Evolutionary conservation across 2,329 filamentous ascomycete species (phyloP).

Genomic region (Paecilomyces niveus): DNA sequence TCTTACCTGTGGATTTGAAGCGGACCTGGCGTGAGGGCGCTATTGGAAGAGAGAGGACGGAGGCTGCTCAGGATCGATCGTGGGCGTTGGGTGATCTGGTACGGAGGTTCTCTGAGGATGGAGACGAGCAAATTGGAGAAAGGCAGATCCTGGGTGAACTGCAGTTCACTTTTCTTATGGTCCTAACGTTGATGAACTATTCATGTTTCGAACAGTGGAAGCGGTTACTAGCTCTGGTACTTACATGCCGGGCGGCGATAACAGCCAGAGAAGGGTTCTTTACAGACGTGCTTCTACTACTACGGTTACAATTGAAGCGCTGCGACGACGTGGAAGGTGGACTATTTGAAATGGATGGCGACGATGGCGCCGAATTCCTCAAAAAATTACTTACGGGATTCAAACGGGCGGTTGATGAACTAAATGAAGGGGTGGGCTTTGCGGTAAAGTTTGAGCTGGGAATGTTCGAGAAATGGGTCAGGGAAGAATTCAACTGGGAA

Average conservation of each 20-base stretch:
- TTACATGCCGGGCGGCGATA: constrained; percentile 51
- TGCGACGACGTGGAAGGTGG: constrained; percentile 55
- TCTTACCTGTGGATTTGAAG: constrained; percentile 55
- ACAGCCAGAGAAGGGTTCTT: constrained; percentile 44
- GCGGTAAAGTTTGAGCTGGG: constrained; percentile 47
- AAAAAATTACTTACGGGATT: constrained; percentile 48
- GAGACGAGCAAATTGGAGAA: constrained; percentile 28
- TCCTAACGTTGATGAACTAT: constrained; percentile 58
- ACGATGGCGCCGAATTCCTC: constrained; percentile 48
- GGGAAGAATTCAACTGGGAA: constrained; percentile 52
- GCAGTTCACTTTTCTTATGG: constrained; percentile 57
- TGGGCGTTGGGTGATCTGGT: constrained; percentile 54
- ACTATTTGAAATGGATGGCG: constrained; percentile 50
- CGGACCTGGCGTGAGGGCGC: constrained; percentile 56
- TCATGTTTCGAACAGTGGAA: constrained; percentile 62
- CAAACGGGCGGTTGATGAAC: constrained; percentile 43
- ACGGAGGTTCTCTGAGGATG: constrained; percentile 19
- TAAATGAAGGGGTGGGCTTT: constrained; percentile 28
- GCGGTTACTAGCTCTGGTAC: constrained; percentile 47
- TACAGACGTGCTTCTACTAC: constrained; percentile 41
- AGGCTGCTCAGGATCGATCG: constrained; percentile 55
- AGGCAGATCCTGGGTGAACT: constrained; percentile 49
- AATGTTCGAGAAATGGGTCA: constrained; percentile 49
- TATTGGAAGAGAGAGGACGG: constrained; percentile 54
- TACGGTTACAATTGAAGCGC: constrained; percentile 49